Evolutionary conservation across 805 yeast species (phyloP).

Genomic region (Candida saitoana): DNA sequence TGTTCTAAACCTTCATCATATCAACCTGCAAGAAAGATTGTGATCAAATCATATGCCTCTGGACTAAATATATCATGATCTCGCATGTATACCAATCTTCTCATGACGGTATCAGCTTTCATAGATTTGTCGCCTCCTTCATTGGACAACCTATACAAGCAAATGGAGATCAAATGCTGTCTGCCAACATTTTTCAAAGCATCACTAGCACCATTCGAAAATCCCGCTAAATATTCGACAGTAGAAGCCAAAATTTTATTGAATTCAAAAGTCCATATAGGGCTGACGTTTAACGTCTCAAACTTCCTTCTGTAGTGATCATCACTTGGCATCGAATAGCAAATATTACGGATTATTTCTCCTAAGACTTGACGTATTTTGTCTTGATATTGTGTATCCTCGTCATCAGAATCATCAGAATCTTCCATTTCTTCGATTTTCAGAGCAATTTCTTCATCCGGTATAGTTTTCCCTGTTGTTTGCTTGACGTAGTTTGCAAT

Average conservation of each 20-base stretch:
- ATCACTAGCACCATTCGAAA: constrained; percentile 6
- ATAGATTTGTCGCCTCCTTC: constrained; percentile 2
- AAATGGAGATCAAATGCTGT: constrained; percentile 7
- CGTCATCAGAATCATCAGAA: background rate
- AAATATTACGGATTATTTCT: constrained; percentile 7
- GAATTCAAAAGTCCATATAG: constrained; percentile 16
- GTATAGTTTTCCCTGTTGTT: background rate
- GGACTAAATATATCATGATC: constrained; percentile 16
- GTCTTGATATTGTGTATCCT: constrained; percentile 1
- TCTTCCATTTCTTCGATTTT: constrained; percentile 3
- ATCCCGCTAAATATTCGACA: constrained; percentile 12
- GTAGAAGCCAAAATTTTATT: constrained; percentile 16
- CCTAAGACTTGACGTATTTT: constrained; percentile 5
- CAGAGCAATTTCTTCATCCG: constrained; percentile 1
- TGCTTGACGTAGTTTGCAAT: constrained; percentile 2
- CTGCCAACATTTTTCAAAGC: constrained; percentile 9
- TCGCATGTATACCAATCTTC: constrained; percentile 17
- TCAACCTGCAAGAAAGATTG: background rate
- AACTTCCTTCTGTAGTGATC: constrained; percentile 12
- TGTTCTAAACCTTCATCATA: too few species aligned
- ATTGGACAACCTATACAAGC: constrained; percentile 6
- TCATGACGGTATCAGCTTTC: constrained; percentile 8
- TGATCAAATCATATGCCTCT: constrained; percentile 5
- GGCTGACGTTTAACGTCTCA: constrained; percentile 7
- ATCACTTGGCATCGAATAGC: constrained; percentile 8